A percentile compares a stretch with the other conserved stretches of the same genome.
phyloP scores from a whole-genome alignment of 306 rosid species.

The Pueraria montana region DNA sequence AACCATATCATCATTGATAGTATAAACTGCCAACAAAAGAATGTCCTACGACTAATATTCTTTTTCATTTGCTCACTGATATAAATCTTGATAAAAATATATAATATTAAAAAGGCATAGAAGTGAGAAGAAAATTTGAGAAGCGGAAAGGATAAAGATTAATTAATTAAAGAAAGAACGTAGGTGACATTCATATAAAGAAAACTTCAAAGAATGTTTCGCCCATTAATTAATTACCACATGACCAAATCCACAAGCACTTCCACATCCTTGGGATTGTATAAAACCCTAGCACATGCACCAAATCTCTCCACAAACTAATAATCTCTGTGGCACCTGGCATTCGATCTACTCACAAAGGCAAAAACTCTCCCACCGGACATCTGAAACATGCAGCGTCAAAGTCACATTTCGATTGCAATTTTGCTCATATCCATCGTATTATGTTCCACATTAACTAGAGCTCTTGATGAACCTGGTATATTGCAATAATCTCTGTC shows the following conservation, averaged over 20 bases:
- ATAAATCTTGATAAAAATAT: no score
- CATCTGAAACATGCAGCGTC: conserved; percentile 53
- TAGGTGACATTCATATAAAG: not conserved
- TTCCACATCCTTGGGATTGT: not conserved
- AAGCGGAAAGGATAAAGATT: not conserved
- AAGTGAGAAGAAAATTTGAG: not conserved
- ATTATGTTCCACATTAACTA: conserved; percentile 25
- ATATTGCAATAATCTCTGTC: conserved; percentile 37
- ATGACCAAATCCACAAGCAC: conserved; percentile 48
- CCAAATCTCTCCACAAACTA: not conserved
- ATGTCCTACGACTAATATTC: no score
- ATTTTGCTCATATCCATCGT: conserved; percentile 42
- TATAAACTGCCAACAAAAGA: no score
- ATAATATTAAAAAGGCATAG: not conserved
- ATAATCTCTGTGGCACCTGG: not conserved
- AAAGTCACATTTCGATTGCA: conserved; percentile 30
- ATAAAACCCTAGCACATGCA: conserved; percentile 37
- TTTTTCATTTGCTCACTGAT: no score
- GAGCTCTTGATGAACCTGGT: conserved; percentile 69
- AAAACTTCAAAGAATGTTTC: conserved; percentile 25
- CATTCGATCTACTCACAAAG: not conserved
- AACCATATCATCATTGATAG: no score
- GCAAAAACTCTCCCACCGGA: not conserved
- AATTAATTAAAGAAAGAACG: not conserved
- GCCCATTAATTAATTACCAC: not conserved